Base-by-base conservation (phyloP, 495 filamentous ascomycete genomes). In the Trichoderma erinaceum region DNA sequence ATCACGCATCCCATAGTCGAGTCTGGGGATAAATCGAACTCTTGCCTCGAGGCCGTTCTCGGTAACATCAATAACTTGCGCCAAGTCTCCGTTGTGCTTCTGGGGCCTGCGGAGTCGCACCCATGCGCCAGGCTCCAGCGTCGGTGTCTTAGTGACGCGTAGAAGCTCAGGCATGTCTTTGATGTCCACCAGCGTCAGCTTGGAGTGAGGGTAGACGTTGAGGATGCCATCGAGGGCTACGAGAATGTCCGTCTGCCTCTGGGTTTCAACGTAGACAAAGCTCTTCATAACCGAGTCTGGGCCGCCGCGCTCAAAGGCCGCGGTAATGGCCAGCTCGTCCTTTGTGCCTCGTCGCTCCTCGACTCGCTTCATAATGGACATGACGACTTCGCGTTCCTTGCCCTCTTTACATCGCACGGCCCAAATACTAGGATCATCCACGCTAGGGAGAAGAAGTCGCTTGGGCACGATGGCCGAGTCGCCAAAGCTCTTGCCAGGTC, bases 161-260 rank as follows among this genome's bases (percentile, higher is more conserved):
- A 99, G 79, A 11, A 99, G 87, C 77, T 97, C 95, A 0, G 96
- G 93, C 89, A 97, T 96, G 77, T 99, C 96, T 76, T 93, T 93
- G 71, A 98, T 92, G n/a, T 93, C 92, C 56, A 98, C 91, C 43
- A 97, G 78, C 44, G 92, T 84, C 76, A 92, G 85, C 76, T 93
- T 95, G 32, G 86, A 88, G 63, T 91, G 83, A 21, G 92, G 90
- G 74, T 97, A 99, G 35, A 92, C 88, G 74, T 93, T 90, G 67
- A 89, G 86, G 70, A 98, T 85, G 11, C 89, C 91, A 63, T 97
- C 90, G 41, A 95, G 79, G 5, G 90, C 90, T 12, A 87, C 78
- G 76, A 92, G 79, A 66, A 99, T 89, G 76, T 97, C 95, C 52
- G 90, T 88, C 74, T 94, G 90, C 65, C 91, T 84, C 71, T 87